Evolutionary conservation across 768 basidiomycete genomes (phyloP).

Genomic region (Phanerodontia chrysosporium): DNA sequence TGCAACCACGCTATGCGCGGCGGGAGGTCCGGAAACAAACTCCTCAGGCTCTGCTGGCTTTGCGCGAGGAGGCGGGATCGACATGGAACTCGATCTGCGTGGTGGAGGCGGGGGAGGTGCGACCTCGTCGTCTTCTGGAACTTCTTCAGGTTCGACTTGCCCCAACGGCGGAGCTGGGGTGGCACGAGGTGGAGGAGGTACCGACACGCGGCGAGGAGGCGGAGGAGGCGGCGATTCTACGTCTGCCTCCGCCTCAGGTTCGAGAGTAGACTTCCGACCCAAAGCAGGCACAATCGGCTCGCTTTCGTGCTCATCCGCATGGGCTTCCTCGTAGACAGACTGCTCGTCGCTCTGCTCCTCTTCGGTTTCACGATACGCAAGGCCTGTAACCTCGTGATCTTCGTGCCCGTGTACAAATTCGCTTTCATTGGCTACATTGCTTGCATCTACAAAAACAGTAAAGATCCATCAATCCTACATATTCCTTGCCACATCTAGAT

Average conservation of each 20-base stretch:
- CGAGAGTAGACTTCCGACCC: not conserved
- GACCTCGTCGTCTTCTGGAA: no score
- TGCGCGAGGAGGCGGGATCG: no score
- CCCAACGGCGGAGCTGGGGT: not conserved
- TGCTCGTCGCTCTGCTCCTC: not conserved
- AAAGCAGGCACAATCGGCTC: not conserved
- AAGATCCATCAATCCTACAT: conserved; percentile 4
- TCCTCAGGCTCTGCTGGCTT: no score
- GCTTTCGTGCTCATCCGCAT: not conserved
- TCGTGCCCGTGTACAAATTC: conserved; percentile 17
- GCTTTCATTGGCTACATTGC: not conserved
- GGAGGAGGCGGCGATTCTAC: not conserved
- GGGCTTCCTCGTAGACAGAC: not conserved
- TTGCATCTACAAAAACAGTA: not conserved
- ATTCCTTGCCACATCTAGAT: not conserved
- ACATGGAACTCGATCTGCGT: no score
- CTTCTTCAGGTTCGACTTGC: no score
- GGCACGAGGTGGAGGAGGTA: conserved; percentile 3
- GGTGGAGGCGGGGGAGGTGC: no score
- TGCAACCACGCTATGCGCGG: not conserved
- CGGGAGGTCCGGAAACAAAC: not conserved
- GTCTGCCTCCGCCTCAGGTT: not conserved
- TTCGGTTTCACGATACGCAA: not conserved
- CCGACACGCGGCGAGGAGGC: conserved; percentile 10
- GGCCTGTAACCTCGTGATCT: not conserved